phyloP scores from a whole-genome alignment of 352 stramenopile species.

The Phytopythium vexans region DNA sequence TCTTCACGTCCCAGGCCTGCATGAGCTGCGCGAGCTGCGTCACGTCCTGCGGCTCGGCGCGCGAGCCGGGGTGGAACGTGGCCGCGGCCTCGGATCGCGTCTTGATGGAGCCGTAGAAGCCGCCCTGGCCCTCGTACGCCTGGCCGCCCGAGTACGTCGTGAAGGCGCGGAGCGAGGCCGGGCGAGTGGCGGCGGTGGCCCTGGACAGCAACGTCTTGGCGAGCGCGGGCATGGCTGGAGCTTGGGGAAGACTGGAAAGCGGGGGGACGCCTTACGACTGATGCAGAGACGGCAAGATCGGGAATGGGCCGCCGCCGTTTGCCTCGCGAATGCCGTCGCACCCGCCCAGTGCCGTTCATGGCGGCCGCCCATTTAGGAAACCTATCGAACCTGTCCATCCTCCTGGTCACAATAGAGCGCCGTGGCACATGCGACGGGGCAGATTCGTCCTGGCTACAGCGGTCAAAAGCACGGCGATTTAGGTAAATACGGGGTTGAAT shows the following conservation, averaged over 20 bases:
- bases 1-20: conserved; percentile 44
- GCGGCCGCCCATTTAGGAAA: no score
- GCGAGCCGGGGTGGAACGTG: conserved; percentile 60
- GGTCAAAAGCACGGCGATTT: no score
- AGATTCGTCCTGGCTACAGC: no score
- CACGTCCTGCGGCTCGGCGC: conserved; percentile 62
- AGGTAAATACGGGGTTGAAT: no score
- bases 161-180: conserved; percentile 7
- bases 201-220: background rate
- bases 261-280: background rate
- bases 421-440: no score
- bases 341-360: no score
- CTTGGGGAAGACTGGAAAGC: no score
- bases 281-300: background rate
- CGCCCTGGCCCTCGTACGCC: conserved; percentile 84
- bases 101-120: conserved; percentile 88
- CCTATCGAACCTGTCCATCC: no score
- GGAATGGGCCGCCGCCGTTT: background rate
- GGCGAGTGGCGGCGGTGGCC: background rate
- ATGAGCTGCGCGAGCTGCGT: conserved; percentile 59
- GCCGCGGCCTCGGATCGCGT: conserved; percentile 64
- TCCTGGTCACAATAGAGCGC: no score
- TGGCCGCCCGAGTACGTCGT: conserved; percentile 89
- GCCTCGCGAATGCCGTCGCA: no score
- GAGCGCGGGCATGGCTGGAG: no score